Evolutionary conservation across 768 basidiomycete genomes (phyloP), one percentile per base, ranked within the genome.

Genomic region (Mycena vitilis): DNA sequence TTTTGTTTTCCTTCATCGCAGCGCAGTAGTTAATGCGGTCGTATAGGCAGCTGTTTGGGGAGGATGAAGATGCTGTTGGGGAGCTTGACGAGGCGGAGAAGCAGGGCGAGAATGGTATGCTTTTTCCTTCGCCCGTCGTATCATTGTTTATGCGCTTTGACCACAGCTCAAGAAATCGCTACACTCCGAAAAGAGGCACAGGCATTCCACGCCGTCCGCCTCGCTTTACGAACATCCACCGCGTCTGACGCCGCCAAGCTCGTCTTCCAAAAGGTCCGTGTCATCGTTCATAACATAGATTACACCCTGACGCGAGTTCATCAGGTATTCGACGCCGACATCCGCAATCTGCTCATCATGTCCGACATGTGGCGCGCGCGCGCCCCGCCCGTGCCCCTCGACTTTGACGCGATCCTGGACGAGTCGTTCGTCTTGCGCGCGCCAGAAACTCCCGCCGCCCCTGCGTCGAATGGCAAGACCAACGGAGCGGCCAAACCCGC

Each of bases 311-410:
- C 52, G 36, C 48, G 71, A 8, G n/a, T 16, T 42, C 60, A 13
- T 10, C 74, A 98, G 96, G 94, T 98, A 20, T 99, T 96, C 83
- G 85, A 90, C 63, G 78, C 86, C 2, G 98, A 99, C 74, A 95
- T 99, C 72, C 85, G 87, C 58, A 95, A 97, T 63, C 85, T 99
- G 0, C 83, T 99, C 37, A 88, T 87, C 20, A 99, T 99, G 98
- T 80, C 88, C 16, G 98, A 99, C 74, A 98, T 99, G 96, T 99
- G 98, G 98, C 90, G 90, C 38, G 88, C 92, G 8, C 87, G 97
- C 47, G 88, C 90, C n/a, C 92, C 91, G 59, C 98, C 98, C 1
- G 88, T 86, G 0, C 91, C 96, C 1, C 86, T 99, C 34, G 89
- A 93, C 66, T 95, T 91, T 73, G 89, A 93, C n/a, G 78, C 81